Evolutionary conservation across 345 rosid species (phyloP).

Genomic region (Mangifera indica): DNA sequence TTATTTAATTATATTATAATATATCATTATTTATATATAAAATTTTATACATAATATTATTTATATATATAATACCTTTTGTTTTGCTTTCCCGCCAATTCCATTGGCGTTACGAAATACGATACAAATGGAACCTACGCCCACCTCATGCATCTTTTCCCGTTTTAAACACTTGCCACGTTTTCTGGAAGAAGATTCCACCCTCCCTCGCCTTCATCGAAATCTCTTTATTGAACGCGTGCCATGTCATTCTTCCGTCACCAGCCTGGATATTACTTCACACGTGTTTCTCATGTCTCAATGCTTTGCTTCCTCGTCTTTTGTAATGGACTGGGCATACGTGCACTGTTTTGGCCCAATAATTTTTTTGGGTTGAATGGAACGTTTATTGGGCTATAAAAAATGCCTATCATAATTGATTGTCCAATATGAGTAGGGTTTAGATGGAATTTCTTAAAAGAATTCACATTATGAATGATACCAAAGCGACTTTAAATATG

Average conservation of each 20-base stretch:
- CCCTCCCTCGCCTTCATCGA: not conserved
- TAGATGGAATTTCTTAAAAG: too few relatives aligned
- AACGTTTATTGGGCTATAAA: too few relatives aligned
- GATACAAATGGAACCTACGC: not conserved
- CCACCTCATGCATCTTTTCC: not conserved
- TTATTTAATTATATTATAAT: too few relatives aligned
- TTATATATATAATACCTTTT: too few relatives aligned
- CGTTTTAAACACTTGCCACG: slow-evolving; percentile 15
- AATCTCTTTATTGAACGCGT: not conserved
- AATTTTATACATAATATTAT: too few relatives aligned
- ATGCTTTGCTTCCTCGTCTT: not conserved
- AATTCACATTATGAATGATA: too few relatives aligned
- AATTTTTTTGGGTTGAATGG: not conserved
- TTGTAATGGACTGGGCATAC: not conserved
- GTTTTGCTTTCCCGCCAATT: slow-evolving; percentile 26
- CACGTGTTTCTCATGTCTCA: not conserved
- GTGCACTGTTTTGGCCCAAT: not conserved
- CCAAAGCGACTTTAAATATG: too few relatives aligned
- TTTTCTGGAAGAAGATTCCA: not conserved
- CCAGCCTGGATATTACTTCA: too few relatives aligned
- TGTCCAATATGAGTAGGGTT: too few relatives aligned
- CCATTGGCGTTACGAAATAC: not conserved
- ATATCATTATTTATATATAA: too few relatives aligned
- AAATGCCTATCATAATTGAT: too few relatives aligned
- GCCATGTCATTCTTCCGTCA: not conserved